Percentiles rank a stretch among this genome's conserved stretches.
phyloP scores from a whole-genome alignment of 495 filamentous ascomycete species.

The Xylaria palmicola region DNA sequence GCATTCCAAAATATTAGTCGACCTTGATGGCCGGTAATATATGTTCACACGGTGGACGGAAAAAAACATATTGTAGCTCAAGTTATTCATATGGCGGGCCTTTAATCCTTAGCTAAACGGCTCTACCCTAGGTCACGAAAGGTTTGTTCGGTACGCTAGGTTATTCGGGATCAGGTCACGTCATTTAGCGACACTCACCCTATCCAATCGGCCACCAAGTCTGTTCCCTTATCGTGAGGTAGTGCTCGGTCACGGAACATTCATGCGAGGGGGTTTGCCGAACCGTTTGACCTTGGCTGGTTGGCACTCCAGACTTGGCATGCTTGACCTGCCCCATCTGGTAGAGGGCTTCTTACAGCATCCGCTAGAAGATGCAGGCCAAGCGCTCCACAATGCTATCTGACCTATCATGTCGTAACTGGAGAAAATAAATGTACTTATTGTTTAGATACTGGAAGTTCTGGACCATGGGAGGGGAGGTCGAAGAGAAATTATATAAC shows the following conservation, averaged over 20 bases:
- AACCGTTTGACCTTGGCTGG: constrained; percentile 1
- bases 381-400: background rate
- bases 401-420: background rate
- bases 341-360: constrained; percentile 29
- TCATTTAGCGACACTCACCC: background rate
- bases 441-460: background rate
- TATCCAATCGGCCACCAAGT: background rate
- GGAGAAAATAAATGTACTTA: background rate
- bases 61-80: no score
- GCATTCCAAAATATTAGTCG: no score
- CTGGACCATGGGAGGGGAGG: background rate
- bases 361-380: constrained; percentile 17
- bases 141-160: no score
- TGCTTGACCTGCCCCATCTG: constrained; percentile 8
- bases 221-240: background rate
- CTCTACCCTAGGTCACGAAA: no score
- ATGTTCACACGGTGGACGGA: no score
- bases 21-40: no score
- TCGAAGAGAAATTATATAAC: background rate
- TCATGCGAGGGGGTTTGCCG: background rate
- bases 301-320: background rate
- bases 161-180: background rate
- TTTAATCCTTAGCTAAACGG: no score
- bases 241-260: constrained; percentile 1
- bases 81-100: no score